Evolutionary conservation across 1,284 basidiomycete genomes (phyloP), one percentile per base, ranked within the genome.

Genomic region (Trichosporon sp.): DNA sequence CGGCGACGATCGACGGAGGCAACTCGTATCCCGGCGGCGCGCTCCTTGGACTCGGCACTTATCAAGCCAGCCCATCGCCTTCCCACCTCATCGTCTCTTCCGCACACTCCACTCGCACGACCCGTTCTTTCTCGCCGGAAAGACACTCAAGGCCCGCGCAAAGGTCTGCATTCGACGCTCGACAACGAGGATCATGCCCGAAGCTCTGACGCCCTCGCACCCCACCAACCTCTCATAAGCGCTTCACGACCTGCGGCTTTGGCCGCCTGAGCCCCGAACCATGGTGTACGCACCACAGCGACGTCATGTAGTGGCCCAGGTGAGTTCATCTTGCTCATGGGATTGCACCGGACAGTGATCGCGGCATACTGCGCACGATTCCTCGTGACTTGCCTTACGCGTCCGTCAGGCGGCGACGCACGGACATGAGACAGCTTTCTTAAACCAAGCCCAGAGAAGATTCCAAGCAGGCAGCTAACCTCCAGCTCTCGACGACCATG

Each of bases 221-320:
- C 18, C 18, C 27, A 31, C 13, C 51, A 13, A 56, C 56, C 56
- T 32, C 56, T 60, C 53, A 31, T 56, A 56, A 60, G 56, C 31
- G 23, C 27, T 32, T 29, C 15, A 18, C 27, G 27, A 31, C 27
- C 6, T 15, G 29, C 56, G 56, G 56, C 56, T 60, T 60, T 60
- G 56, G 56, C 56, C 56, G 56, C 18, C 23, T n/a, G 27, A 8
- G 56, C 56, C 11, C 23, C 9, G 2, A 6, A 56, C 32, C 29
- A 81, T 78, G 80, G 77, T 75, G 53, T 83, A 75, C 74, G 73
- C 70, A 23, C 78, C 78, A 2, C 79, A 81, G 58, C 74, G 79
- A 31, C 80, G 76, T 35, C 78, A 79, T 81, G 80, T 76, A 58
- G 78, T 77, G 65, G 78, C 73, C 64, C 75, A 69, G 58, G 81